phyloP scores from a whole-genome alignment of 1,139 yeast genomes.

The Geotrichum australiense region DNA sequence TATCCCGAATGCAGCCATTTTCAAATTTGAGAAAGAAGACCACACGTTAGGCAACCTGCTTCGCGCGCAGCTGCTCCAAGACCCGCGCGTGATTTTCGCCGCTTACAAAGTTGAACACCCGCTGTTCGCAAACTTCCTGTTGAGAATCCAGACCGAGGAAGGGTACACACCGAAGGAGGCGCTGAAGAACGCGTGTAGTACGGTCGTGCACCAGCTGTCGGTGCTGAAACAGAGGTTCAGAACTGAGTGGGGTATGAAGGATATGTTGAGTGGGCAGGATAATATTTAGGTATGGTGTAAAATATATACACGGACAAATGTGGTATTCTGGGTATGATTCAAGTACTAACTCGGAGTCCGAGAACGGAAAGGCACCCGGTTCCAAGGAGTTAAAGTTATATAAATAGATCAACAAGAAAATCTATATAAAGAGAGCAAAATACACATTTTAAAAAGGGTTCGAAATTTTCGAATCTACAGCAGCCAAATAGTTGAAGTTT shows the following conservation, averaged over 20 bases:
- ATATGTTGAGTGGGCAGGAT: slow-evolving; percentile 42
- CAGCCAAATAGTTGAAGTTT: too few relatives aligned
- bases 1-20: slow-evolving; percentile 89
- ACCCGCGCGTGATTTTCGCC: slow-evolving; percentile 82
- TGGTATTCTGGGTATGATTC: too few relatives aligned
- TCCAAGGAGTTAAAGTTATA: too few relatives aligned
- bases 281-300: slow-evolving; percentile 18
- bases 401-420: too few relatives aligned
- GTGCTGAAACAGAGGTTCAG: slow-evolving; percentile 68
- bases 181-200: slow-evolving; percentile 78
- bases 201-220: slow-evolving; percentile 72
- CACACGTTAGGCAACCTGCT: slow-evolving; percentile 91
- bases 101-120: slow-evolving; percentile 99
- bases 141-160: slow-evolving; percentile 93
- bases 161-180: slow-evolving; percentile 91
- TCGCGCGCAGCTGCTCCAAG: slow-evolving; percentile 78
- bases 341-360: too few relatives aligned
- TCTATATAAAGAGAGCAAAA: too few relatives aligned
- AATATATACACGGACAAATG: too few relatives aligned
- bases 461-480: too few relatives aligned
- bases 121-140: slow-evolving; percentile 83
- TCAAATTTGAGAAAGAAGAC: slow-evolving; percentile 93
- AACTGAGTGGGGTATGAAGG: slow-evolving; percentile 89
- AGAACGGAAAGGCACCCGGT: too few relatives aligned
- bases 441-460: too few relatives aligned